Evolutionary conservation across 2,329 filamentous ascomycete genomes (phyloP).

Genomic region (Macrophomina tecta): DNA sequence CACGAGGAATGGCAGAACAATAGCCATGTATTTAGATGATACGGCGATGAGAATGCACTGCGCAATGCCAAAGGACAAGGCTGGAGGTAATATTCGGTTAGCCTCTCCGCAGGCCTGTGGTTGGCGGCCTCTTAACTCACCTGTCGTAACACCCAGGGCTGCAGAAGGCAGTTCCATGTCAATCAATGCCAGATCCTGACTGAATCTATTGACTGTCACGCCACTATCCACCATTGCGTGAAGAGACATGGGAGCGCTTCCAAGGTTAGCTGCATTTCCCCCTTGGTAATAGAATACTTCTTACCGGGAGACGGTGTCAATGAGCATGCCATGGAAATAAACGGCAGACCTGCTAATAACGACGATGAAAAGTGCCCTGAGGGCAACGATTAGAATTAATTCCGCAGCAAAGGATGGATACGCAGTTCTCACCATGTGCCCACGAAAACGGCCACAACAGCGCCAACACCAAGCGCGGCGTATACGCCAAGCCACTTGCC

Average conservation of each 20-base stretch:
- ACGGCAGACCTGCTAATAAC: constrained; percentile 62
- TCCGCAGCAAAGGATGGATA: not conserved
- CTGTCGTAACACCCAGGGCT: constrained; percentile 40
- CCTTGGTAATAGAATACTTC: not conserved
- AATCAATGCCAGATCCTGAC: constrained; percentile 55
- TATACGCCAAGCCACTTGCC: constrained; percentile 44
- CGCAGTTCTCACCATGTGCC: constrained; percentile 8
- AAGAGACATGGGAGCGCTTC: constrained; percentile 49
- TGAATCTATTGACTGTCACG: constrained; percentile 54
- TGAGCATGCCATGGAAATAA: constrained; percentile 55
- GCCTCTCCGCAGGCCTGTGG: not conserved
- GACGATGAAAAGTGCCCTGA: constrained; percentile 56
- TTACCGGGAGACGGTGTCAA: constrained; percentile 56
- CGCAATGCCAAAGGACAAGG: not conserved
- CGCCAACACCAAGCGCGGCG: constrained; percentile 37
- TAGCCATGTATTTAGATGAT: constrained; percentile 48
- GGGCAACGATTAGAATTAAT: not conserved
- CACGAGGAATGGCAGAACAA: constrained; percentile 45
- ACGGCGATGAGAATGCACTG: constrained; percentile 44
- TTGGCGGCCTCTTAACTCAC: not conserved
- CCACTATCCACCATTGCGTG: constrained; percentile 53
- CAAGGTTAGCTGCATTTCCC: not conserved
- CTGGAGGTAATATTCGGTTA: not conserved
- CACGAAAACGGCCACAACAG: constrained; percentile 29
- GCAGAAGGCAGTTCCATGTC: constrained; percentile 50